phyloP scores from a whole-genome alignment of 2,329 filamentous ascomycete genomes.

The Penicillium rolfsii region DNA sequence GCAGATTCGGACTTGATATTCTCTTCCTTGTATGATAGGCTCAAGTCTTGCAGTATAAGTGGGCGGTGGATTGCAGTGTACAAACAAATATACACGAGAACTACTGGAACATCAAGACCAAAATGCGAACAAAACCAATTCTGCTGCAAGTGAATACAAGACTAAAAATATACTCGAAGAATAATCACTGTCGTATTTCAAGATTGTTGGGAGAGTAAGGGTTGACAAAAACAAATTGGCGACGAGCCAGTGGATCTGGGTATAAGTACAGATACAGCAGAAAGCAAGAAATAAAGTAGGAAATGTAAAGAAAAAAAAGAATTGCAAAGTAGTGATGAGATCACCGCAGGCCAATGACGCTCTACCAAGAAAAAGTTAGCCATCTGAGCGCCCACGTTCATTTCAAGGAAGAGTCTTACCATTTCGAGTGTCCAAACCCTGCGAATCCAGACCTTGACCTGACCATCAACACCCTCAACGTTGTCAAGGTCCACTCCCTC shows the following conservation, averaged over 20 bases:
- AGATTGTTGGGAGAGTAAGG: slow-evolving; percentile 14
- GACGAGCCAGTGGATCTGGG: slow-evolving; percentile 27
- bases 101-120: slow-evolving; percentile 16
- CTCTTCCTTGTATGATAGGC: slow-evolving; percentile 15
- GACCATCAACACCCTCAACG: slow-evolving; percentile 87
- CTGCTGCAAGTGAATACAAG: slow-evolving; percentile 18
- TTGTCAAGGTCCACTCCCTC: slow-evolving; percentile 90
- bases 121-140: slow-evolving; percentile 27
- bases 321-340: slow-evolving; percentile 9
- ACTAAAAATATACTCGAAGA: background rate
- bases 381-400: background rate
- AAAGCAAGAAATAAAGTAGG: slow-evolving; percentile 19
- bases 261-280: slow-evolving; percentile 27
- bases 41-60: slow-evolving; percentile 9
- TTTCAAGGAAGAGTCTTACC: slow-evolving; percentile 49
- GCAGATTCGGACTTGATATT: background rate
- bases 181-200: slow-evolving; percentile 4
- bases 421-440: slow-evolving; percentile 99
- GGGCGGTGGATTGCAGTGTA: slow-evolving; percentile 3
- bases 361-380: slow-evolving; percentile 53
- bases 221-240: slow-evolving; percentile 21
- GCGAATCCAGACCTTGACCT: slow-evolving; percentile 96
- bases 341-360: slow-evolving; percentile 77
- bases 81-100: slow-evolving; percentile 23
- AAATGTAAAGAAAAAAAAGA: slow-evolving; percentile 11